Conservation (phyloP, 2,329 filamentous ascomycete species). For the Cordyceps farinosa region DNA sequence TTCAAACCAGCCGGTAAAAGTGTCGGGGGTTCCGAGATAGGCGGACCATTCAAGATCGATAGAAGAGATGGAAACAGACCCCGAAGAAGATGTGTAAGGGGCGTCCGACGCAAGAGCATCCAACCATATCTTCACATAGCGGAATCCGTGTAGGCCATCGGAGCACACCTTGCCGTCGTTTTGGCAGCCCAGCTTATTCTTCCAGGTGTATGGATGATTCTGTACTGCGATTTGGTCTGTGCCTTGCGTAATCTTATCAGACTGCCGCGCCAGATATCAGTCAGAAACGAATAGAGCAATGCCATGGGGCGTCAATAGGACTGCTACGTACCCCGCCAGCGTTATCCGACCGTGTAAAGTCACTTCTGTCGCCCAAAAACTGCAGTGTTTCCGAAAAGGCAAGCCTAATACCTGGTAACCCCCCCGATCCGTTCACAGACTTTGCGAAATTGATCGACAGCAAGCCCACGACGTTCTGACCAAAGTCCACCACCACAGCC, state of each 20-base stretch:
- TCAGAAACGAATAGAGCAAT: not conserved
- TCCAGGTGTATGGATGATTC: constrained; percentile 42
- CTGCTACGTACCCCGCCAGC: constrained; percentile 26
- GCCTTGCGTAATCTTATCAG: constrained; percentile 38
- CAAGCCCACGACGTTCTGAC: constrained; percentile 44
- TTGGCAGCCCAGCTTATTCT: constrained; percentile 42
- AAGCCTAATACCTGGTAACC: constrained; percentile 40
- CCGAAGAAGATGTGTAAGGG: constrained; percentile 41
- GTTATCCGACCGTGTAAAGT: constrained; percentile 48
- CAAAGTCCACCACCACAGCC: constrained; percentile 47
- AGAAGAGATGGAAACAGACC: constrained; percentile 41
- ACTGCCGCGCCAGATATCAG: constrained; percentile 12
- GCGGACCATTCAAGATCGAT: constrained; percentile 42
- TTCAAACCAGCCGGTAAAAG: constrained; percentile 50
- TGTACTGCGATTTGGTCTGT: constrained; percentile 49
- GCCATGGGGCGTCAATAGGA: not conserved
- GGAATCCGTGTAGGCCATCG: constrained; percentile 52
- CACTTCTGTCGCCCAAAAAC: constrained; percentile 41
- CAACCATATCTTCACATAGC: constrained; percentile 48
- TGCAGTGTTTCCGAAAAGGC: constrained; percentile 48
- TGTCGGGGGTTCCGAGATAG: constrained; percentile 45
- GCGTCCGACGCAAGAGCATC: constrained; percentile 41
- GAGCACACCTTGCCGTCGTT: constrained; percentile 43
- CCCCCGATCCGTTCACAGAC: constrained; percentile 25
- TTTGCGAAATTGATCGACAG: constrained; percentile 42